Conservation (phyloP, 192 early-diverging fungal species). For the Phlyctochytrium bullatum region DNA sequence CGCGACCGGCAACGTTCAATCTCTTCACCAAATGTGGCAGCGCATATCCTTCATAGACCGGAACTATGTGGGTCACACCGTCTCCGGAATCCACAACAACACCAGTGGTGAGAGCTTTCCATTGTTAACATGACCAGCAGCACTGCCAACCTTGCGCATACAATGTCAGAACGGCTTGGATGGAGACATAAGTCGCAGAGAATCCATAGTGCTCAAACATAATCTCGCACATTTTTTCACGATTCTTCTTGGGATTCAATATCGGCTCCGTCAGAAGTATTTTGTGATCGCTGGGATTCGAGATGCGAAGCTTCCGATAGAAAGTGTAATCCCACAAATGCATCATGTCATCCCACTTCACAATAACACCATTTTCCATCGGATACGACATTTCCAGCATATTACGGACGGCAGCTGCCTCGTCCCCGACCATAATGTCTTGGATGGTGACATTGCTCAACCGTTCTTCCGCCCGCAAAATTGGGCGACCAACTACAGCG, state of each 20-base stretch:
- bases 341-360: conserved; percentile 93
- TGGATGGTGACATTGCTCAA: conserved; percentile 74
- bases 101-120: conserved; percentile 87
- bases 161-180: conserved; percentile 95
- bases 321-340: conserved; percentile 99
- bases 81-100: conserved; percentile 99
- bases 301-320: conserved; percentile 80
- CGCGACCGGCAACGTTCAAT: conserved; percentile 93
- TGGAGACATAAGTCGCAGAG: conserved; percentile 87
- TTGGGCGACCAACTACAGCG: conserved; percentile 97
- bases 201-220: conserved; percentile 99
- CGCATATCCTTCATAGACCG: conserved; percentile 95
- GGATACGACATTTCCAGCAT: conserved; percentile 96
- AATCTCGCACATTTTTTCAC: conserved; percentile 87
- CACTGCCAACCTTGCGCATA: conserved; percentile 97
- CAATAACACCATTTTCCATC: conserved; percentile 97
- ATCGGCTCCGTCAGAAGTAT: conserved; percentile 96
- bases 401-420: conserved; percentile 82
- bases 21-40: conserved; percentile 85
- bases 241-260: conserved; percentile 89
- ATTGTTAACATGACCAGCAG: neutral
- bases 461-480: conserved; percentile 92
- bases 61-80: conserved; percentile 98
- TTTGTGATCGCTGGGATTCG: conserved; percentile 82
- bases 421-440: conserved; percentile 98